Base-by-base conservation (phyloP, 2,329 filamentous ascomycete genomes). In the Diaporthe australafricana region DNA sequence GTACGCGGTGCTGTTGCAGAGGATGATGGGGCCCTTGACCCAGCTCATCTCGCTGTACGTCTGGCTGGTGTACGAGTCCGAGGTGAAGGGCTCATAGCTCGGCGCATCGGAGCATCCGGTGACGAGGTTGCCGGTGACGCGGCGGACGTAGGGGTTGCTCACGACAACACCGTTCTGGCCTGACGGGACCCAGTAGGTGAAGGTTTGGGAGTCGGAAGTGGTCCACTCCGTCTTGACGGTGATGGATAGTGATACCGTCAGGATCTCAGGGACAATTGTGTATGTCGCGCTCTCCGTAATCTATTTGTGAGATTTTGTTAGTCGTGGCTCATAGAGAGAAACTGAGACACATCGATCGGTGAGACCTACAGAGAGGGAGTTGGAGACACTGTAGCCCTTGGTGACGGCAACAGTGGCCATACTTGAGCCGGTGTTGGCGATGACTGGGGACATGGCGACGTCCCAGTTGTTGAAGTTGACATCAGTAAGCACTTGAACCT, bases 81-180 rank as follows among this genome's bases (percentile, higher is more conserved):
- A 78, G 68, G 76, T 76, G 74, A 81, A 84, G 42, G 74, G 70
- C 0, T 71, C 73, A 20, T 69, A 74, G 11, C 74, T 76, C 5
- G 77, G 76, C 2, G 74, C 74, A 52, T 82, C 81, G 66, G 81
- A 78, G 53, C 76, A 80, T 22, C 82, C 83, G 22, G 73, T 73
- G 62, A 81, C 77, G n/a, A 81, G 72, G 55, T 78, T 80, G 27
- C 82, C 83, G n/a, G 75, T 77, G 42, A 77, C 38, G 79, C 78
- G 72, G 77, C 79, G 25, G 77, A 81, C 75, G 74, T 76, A 5
- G 77, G 80, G 75, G 81, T 84, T 75, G 72, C 79, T 83, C 25
- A 84, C 81, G 47, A 83, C 79, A 20, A 80, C 77, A 27, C 82
- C 83, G 72, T 79, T 82, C 75, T 83, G 80, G 56, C 79, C 81